These are phyloP conservation scores for Evansstolkia leycettana DNA, from an alignment of 495 filamentous ascomycete genomes.

Conservation along the genomic window DNA sequence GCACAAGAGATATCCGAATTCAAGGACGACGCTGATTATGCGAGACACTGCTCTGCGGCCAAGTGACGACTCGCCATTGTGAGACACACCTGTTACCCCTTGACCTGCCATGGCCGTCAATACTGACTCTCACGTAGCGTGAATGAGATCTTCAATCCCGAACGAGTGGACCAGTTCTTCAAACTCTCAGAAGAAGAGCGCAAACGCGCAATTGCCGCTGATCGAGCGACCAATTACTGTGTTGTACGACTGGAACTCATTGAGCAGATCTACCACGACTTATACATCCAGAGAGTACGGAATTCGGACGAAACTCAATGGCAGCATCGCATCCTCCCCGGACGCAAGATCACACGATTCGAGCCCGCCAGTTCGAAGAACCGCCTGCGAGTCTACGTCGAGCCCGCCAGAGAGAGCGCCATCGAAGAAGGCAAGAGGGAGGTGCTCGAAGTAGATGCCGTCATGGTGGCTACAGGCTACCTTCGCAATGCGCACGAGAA, in stretches of 20 bases:
- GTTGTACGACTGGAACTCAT: slow-evolving; percentile 82
- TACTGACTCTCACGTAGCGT: slow-evolving; percentile 44
- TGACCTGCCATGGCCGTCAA: too few relatives aligned
- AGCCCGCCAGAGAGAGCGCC: slow-evolving; percentile 14
- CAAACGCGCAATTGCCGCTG: slow-evolving; percentile 44
- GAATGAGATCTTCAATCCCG: slow-evolving; percentile 91
- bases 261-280: slow-evolving; percentile 69
- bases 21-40: slow-evolving; percentile 65
- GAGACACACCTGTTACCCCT: slow-evolving; percentile 13
- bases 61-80: slow-evolving; percentile 95
- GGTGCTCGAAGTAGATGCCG: slow-evolving; percentile 58
- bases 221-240: slow-evolving; percentile 81
- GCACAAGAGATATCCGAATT: slow-evolving; percentile 68
- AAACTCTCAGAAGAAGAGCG: slow-evolving; percentile 48
- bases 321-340: slow-evolving; percentile 66
- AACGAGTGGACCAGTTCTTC: slow-evolving; percentile 64
- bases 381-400: slow-evolving; percentile 27
- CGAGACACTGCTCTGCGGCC: slow-evolving; percentile 69
- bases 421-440: slow-evolving; percentile 37
- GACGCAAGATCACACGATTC: slow-evolving; percentile 47
- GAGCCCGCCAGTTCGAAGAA: slow-evolving; percentile 35
- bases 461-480: slow-evolving; percentile 87
- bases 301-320: slow-evolving; percentile 58
- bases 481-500: slow-evolving; percentile 62
- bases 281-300: slow-evolving; percentile 72